Evolutionary conservation across 1,284 basidiomycete genomes (phyloP), one percentile per base, ranked within the genome.

Genomic region (Xerocomus minutiporus): DNA sequence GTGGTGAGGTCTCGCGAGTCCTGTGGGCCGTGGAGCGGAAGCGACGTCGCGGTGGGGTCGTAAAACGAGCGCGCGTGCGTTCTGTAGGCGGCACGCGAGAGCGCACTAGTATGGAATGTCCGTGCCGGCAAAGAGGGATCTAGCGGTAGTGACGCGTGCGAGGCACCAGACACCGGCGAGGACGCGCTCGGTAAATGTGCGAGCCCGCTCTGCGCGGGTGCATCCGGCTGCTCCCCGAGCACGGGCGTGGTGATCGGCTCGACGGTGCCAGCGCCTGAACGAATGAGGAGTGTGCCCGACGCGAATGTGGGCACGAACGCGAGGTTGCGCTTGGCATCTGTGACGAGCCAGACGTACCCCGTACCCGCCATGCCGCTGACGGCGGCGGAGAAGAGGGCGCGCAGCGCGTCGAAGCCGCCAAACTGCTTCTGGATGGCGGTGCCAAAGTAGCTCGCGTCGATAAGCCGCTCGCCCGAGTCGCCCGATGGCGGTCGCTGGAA

Each of bases 291-390:
- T 0, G 95, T 96, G 11, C 94, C 94, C 0, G 92, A 79, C 6
- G 91, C 95, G 65, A 92, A 93, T 0, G 96, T 97, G 15, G 90
- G 86, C 36, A 91, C 71, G 54, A 93, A 78, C 23, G 82, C 91
- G 34, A 91, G 78, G 52, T 76, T 76, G 12, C 82, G 83, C 5
- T 71, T 66, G 23, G 72, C 66, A 73, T 95, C 90, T 2, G 80
- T 80, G 52, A 93, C 89, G 60, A 93, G 80, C 93, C 91, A 95
- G 50, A 96, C 79, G 77, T 82, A 97, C 58, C 96, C 96, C 56
- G 81, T 88, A 55, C 81, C 84, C 73, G 81, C 84, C 80, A 89
- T 86, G 57, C 90, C 91, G 53, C 81, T 75, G 28, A 81, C 91
- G 2, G 90, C 84, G 11, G 88, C 82, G 6, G 84, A 85, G 68